Evolutionary conservation across 2,329 filamentous ascomycete species (phyloP), one percentile per base, ranked within the genome.

Genomic region (Periconia sp.): DNA sequence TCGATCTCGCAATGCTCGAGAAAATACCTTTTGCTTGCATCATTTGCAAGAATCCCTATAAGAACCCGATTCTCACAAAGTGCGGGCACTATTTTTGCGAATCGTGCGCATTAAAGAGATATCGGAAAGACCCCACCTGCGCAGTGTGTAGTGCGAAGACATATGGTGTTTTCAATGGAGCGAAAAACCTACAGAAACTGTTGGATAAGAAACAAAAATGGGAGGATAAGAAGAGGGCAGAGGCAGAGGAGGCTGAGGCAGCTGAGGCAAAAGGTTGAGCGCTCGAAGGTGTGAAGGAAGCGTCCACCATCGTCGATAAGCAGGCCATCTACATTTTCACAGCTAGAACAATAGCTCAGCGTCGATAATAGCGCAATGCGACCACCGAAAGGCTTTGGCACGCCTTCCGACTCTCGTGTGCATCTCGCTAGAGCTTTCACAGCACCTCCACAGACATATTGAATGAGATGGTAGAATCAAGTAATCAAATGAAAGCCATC

Each of bases 1-100:
- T 83, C 0, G 88, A 92, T 36, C 83, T 87, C 31, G 85, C 83
- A 15, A 72, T 92, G 64, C 73, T 95, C 36, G 85, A 92, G 65
- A 87, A 85, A 59, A 95, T 96, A 16, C 92, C 92, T 0, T 96
- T 96, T 65, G 88, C 84, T 1, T 96, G 92, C 69, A 83, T 95
- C 52, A 89, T 96, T 49, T 96, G 92, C 77, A 84, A 86, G 59
- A 81, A 84, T 25, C 71, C 84, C 1, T 96, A 96, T 71, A 87
- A 84, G 59, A 79, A 82, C 43, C 92, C 94, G 0, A 82, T 97
- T 10, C 76, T 92, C 17, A 97, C 94, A 10, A 87, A 90, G 54
- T 99, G 94, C 56, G 88, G 90, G 0, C 94, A 99, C 69, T 97
- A 97, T 69, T 97, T 97, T 65, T 99, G 94, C 66, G 88, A 96